Conservation (phyloP, 2,329 filamentous ascomycete genomes). For the Verticillium nubilum region DNA sequence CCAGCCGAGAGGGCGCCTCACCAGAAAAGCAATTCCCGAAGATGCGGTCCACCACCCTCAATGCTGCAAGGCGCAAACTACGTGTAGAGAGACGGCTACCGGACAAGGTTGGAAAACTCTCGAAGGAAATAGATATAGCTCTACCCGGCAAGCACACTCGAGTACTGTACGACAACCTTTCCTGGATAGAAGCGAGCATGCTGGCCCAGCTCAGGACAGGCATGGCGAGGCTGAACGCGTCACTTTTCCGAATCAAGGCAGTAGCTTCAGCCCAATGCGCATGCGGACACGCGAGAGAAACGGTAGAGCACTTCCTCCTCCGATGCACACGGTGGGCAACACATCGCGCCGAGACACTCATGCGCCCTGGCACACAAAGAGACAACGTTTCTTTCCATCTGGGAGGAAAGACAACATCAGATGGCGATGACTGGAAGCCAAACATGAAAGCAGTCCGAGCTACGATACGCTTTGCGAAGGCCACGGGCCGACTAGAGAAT, state of each 20-base stretch:
- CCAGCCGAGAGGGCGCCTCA: neutral
- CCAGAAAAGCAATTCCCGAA: neutral
- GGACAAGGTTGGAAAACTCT: constrained; percentile 10
- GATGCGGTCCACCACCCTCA: neutral
- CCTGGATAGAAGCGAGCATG: constrained; percentile 13
- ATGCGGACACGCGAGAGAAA: constrained; percentile 15
- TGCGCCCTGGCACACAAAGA: neutral
- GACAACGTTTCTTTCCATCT: neutral
- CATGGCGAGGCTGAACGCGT: constrained; percentile 13
- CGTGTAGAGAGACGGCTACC: constrained; percentile 2
- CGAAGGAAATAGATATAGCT: constrained; percentile 10
- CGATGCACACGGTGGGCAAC: constrained; percentile 19
- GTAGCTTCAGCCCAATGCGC: constrained; percentile 4
- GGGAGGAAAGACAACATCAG: constrained; percentile 10
- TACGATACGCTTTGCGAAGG: constrained; percentile 22
- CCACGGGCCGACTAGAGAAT: constrained; percentile 16
- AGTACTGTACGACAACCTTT: constrained; percentile 14
- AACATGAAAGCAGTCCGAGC: constrained; percentile 21
- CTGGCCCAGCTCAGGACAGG: constrained; percentile 14
- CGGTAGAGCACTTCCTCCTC: constrained; percentile 21
- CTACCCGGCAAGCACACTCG: constrained; percentile 12
- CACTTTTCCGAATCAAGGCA: constrained; percentile 6
- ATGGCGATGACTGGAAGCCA: constrained; percentile 17
- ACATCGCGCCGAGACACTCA: neutral
- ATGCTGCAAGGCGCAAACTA: neutral